Conservation (phyloP, 2,329 filamentous ascomycete genomes). For the Hortaea werneckii region DNA sequence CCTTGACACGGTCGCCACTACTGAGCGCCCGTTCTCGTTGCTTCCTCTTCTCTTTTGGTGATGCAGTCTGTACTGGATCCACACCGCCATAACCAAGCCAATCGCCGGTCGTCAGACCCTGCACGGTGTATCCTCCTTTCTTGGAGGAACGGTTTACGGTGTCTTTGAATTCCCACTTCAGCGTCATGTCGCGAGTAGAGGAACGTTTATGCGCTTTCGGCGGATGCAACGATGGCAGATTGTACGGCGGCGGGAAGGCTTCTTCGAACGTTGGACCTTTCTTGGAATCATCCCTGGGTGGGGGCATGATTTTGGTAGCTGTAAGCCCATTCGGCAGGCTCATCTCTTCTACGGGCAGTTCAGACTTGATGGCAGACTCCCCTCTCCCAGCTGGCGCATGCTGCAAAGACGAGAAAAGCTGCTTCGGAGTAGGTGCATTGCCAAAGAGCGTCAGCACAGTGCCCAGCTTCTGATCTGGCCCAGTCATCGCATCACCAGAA, state of each 20-base stretch:
- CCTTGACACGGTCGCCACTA: constrained; percentile 45
- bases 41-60: constrained; percentile 55
- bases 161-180: constrained; percentile 37
- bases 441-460: constrained; percentile 68
- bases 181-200: constrained; percentile 46
- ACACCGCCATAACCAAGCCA: constrained; percentile 50
- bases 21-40: constrained; percentile 65
- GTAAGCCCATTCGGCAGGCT: constrained; percentile 66
- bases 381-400: constrained; percentile 6
- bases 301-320: constrained; percentile 54
- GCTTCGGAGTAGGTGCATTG: constrained; percentile 61
- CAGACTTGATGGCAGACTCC: constrained; percentile 15
- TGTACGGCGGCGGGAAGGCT: constrained; percentile 58
- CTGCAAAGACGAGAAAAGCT: constrained; percentile 79
- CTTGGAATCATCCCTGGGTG: constrained; percentile 33
- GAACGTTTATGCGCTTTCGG: constrained; percentile 58
- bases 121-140: constrained; percentile 52
- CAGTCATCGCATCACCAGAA: background rate
- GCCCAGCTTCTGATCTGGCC: constrained; percentile 29
- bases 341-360: constrained; percentile 47
- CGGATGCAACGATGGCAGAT: constrained; percentile 56
- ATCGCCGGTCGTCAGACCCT: constrained; percentile 54
- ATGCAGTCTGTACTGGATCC: constrained; percentile 37
- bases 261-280: constrained; percentile 59
- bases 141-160: constrained; percentile 22